Conservation (phyloP, 31 red algal genomes). For the Asparagopsis taxiformis region DNA sequence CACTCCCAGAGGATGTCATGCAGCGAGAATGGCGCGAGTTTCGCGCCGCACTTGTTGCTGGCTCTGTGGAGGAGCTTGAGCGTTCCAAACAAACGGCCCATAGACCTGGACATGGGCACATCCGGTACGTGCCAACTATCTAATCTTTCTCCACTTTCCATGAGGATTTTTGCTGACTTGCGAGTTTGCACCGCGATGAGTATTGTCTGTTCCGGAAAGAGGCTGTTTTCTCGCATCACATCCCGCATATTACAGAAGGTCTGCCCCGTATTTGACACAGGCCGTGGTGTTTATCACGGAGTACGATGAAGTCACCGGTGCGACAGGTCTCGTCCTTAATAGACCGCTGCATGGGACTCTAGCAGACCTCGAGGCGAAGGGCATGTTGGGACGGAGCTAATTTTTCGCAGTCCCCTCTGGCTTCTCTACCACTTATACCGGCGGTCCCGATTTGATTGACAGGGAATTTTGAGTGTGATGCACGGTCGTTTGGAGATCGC, state of each 20-base stretch:
- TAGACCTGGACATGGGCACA: conserved; percentile 57
- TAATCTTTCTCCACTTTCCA: no score
- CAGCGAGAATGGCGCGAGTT: conserved; percentile 64
- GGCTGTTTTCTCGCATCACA: conserved; percentile 75
- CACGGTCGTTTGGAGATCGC: conserved; percentile 3
- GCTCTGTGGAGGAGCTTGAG: conserved; percentile 27
- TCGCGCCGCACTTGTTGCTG: conserved; percentile 46
- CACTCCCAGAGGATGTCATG: neutral
- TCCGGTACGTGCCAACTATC: conserved; percentile 12
- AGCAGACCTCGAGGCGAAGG: conserved; percentile 30
- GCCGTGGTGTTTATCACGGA: conserved; percentile 51
- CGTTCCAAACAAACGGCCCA: conserved; percentile 20
- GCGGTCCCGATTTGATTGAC: conserved; percentile 42
- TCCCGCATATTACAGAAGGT: conserved; percentile 60
- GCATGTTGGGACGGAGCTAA: conserved; percentile 51
- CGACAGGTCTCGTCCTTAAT: conserved; percentile 63
- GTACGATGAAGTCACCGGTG: conserved; percentile 8
- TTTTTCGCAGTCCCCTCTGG: conserved; percentile 13
- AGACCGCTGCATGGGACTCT: conserved; percentile 32
- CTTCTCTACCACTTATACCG: conserved; percentile 39
- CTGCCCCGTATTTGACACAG: conserved; percentile 47
- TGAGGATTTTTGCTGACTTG: no score
- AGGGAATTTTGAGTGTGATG: conserved; percentile 30
- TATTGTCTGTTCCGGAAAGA: conserved; percentile 51
- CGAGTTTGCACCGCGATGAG: no score